Evolutionary conservation across 805 yeast species (phyloP).

Genomic region (Yarrowia deformans): DNA sequence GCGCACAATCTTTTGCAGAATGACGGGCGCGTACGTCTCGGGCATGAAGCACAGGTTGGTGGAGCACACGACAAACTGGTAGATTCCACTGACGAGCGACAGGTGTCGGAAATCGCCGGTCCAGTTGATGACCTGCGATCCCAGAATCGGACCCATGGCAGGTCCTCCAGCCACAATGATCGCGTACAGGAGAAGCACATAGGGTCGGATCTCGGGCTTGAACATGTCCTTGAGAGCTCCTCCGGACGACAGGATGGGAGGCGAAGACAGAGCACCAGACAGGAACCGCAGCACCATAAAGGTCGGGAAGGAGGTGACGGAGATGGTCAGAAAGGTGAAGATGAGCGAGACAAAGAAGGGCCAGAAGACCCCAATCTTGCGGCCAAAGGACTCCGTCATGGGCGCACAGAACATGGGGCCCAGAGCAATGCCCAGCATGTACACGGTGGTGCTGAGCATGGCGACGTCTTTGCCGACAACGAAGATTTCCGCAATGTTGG

Average conservation of each 20-base stretch:
- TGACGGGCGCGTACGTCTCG: conserved; percentile 40
- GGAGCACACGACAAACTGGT: conserved; percentile 18
- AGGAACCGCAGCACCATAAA: conserved; percentile 40
- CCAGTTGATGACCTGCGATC: conserved; percentile 37
- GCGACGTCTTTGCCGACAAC: conserved; percentile 30
- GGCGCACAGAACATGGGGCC: conserved; percentile 43
- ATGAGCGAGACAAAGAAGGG: conserved; percentile 44
- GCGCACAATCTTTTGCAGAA: conserved; percentile 37
- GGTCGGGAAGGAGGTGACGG: conserved; percentile 28
- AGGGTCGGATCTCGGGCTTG: conserved; percentile 40
- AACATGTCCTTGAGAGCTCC: conserved; percentile 43
- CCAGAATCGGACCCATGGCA: conserved; percentile 42
- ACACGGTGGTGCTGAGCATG: conserved; percentile 46
- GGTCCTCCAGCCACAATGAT: conserved; percentile 42
- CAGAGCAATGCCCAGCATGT: conserved; percentile 48
- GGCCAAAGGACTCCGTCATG: conserved; percentile 40
- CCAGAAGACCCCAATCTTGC: conserved; percentile 45
- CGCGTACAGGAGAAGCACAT: conserved; percentile 41
- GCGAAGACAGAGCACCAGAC: conserved; percentile 41
- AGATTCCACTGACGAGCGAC: conserved; percentile 37
- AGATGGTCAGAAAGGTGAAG: conserved; percentile 36
- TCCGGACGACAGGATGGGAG: conserved; percentile 42
- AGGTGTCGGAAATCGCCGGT: conserved; percentile 33
- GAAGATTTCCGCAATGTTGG: conserved; percentile 12
- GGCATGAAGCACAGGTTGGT: conserved; percentile 32